Base-by-base conservation (phyloP, 805 yeast species). In the Ogataea degrootiae region DNA sequence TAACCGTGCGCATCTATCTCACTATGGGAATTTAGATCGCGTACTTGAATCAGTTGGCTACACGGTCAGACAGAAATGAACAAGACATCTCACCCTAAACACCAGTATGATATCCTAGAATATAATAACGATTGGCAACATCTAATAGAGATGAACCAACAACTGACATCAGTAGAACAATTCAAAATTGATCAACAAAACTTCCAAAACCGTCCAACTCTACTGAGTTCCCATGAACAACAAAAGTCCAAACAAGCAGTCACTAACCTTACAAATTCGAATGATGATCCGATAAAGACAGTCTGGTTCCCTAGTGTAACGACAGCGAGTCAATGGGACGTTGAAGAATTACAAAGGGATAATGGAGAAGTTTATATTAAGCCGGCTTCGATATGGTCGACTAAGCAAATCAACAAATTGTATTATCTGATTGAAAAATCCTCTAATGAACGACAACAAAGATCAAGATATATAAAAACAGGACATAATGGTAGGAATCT, bases 351-450 rank as follows among this genome's bases (percentile, higher is more conserved):
- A 19, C 61, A 61, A 39, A 43, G 60, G 22, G 45, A 51, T 39
- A 31, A 14, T 6, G 58, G 58, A 1, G 50, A 49, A 29, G 52
- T 60, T 3, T 35, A 38, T 6, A 29, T 56, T 17, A 48, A 54
- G 38, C 65, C 63, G 15, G 63, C 56, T 5, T 54, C 60, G 8
- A 39, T 42, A 35, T 64, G 68, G 68, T 55, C 66, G 1, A 60
- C 61, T 15, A 47, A 42, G 3, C 45, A 48, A 11, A 58, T 62
- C 5, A 49, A 40, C 17, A 35, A 44, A 15, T 52, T 65, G 29
- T 54, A 53, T 39, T 41, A 41, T 23, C 16, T 33, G 9, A 29
- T 55, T 44, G 61, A 58, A 31, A 40, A 42, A 23, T n/a, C 41
- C 15, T 49, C 55, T 2, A 57, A 52, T 34, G 56, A 55, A 11